Conservation (phyloP, 345 rosid species). For the Moringa oleifera region DNA sequence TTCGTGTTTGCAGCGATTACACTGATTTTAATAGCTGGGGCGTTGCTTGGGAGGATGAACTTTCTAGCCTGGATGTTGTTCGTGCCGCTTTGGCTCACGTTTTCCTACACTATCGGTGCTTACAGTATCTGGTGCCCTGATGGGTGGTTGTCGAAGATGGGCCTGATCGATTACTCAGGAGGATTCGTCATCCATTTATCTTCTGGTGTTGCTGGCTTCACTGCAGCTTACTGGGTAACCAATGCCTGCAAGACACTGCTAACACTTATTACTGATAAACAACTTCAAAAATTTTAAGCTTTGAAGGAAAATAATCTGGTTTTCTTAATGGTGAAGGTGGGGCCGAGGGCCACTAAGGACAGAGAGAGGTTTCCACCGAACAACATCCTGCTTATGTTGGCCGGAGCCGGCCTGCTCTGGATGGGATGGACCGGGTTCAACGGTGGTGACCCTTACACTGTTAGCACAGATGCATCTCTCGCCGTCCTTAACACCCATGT, state of each 20-base stretch:
- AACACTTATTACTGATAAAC: too few relatives aligned
- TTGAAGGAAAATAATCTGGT: not conserved
- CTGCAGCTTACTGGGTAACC: slow-evolving; percentile 63
- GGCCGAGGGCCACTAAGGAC: slow-evolving; percentile 59
- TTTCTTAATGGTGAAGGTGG: slow-evolving; percentile 30
- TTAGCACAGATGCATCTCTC: slow-evolving; percentile 47
- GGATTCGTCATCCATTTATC: slow-evolving; percentile 62
- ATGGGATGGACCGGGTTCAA: slow-evolving; percentile 78
- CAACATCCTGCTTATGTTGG: slow-evolving; percentile 61
- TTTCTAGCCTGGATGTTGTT: slow-evolving; percentile 68
- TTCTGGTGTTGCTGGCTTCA: slow-evolving; percentile 65
- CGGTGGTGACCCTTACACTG: slow-evolving; percentile 58
- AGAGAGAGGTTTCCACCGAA: slow-evolving; percentile 64
- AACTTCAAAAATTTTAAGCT: too few relatives aligned
- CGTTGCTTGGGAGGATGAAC: slow-evolving; percentile 67
- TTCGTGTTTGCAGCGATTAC: slow-evolving; percentile 61
- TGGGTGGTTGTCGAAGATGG: slow-evolving; percentile 47
- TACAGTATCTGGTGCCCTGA: slow-evolving; percentile 47
- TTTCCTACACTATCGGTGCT: slow-evolving; percentile 53
- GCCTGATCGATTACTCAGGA: slow-evolving; percentile 59
- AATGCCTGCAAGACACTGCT: too few relatives aligned
- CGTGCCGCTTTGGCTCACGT: slow-evolving; percentile 65
- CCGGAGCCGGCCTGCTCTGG: slow-evolving; percentile 68
- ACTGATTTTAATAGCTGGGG: slow-evolving; percentile 50
- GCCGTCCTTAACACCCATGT: slow-evolving; percentile 72